These are phyloP conservation scores for Hypoxylon lenormandii DNA, from an alignment of 495 filamentous ascomycete species.

Conservation along the genomic window DNA sequence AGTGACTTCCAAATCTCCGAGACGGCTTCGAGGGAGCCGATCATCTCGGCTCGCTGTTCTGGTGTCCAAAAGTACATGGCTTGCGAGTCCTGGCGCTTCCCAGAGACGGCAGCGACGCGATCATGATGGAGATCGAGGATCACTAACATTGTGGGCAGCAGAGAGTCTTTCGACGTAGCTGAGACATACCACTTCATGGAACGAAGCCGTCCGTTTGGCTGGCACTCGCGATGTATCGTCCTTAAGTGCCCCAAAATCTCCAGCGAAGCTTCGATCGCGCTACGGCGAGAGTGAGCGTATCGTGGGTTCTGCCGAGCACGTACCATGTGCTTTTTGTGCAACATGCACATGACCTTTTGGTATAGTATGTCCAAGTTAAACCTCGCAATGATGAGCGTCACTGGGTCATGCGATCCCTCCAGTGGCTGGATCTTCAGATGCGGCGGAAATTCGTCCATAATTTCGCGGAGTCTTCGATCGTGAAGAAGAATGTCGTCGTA, in stretches of 20 bases:
- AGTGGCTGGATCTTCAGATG: conserved; percentile 77
- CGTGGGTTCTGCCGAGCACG: conserved; percentile 76
- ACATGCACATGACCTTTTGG: conserved; percentile 81
- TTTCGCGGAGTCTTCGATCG: conserved; percentile 77
- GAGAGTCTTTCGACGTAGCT: conserved; percentile 81
- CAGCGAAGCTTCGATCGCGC: conserved; percentile 83
- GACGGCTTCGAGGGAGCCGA: conserved; percentile 75
- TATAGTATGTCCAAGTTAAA: conserved; percentile 84
- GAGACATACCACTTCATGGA: conserved; percentile 80
- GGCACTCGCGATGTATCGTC: conserved; percentile 79
- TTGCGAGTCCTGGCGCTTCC: conserved; percentile 53
- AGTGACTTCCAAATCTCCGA: conserved; percentile 81
- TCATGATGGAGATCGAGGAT: conserved; percentile 77
- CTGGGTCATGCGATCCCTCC: conserved; percentile 78
- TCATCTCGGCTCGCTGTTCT: conserved; percentile 80
- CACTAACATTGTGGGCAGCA: conserved; percentile 90
- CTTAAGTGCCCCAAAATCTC: conserved; percentile 78
- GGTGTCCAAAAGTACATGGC: conserved; percentile 75
- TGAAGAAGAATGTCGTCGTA: conserved; percentile 86
- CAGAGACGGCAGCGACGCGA: conserved; percentile 52
- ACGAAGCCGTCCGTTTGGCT: conserved; percentile 76
- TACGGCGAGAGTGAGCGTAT: conserved; percentile 82
- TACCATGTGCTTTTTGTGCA: conserved; percentile 85
- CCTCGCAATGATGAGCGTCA: conserved; percentile 82
- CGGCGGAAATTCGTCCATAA: conserved; percentile 73